Evolutionary conservation across 1,284 basidiomycete genomes (phyloP), one percentile per base, ranked within the genome.

Genomic region (Rhodotorula sp.): DNA sequence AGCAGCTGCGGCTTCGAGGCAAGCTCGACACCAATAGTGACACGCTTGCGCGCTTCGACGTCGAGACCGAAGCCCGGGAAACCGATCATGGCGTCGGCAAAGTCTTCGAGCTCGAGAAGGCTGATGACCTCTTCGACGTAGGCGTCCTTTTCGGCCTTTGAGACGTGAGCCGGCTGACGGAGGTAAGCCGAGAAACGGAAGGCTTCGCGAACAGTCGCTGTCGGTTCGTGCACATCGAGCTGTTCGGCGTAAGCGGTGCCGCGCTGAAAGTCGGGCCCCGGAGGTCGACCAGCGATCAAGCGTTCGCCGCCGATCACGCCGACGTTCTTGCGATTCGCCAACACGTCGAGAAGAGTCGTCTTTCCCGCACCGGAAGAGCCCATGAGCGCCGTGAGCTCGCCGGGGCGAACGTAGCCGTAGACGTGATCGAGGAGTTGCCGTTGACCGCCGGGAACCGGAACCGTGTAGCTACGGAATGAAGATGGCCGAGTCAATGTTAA

Each of bases 291-390:
- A 73, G 92, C 89, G 76, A 96, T 89, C 62, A 92, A 86, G 65
- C 88, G 86, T 60, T 91, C 87, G 1, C 93, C 93, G 2, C 84
- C 85, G 57, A 95, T 86, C n/a, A 92, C 86, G 31, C 93, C 93
- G 67, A 86, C 87, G n/a, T 85, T 86, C n/a, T 87, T 87, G 21
- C 92, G 88, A 70, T 90, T 86, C 0, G 93, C 92, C 10, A 96
- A 84, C 1, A 91, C 91, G 79, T 96, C 92, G 63, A 95, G 84
- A 3, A 74, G 65, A 0, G 76, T 77, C 1, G 81, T 82, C 77
- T 85, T 85, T 64, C 85, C 86, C 16, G 86, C 86, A 57, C 93
- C 93, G 23, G 90, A 91, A 69, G 90, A 90, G 39, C 92, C 86
- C 85, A 87, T 87, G n/a, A 80, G 77, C 68, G 87, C 77, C 84